Evolutionary conservation across 2,329 filamentous ascomycete species (phyloP).

Genomic region (Cladobotryum mycophilum): DNA sequence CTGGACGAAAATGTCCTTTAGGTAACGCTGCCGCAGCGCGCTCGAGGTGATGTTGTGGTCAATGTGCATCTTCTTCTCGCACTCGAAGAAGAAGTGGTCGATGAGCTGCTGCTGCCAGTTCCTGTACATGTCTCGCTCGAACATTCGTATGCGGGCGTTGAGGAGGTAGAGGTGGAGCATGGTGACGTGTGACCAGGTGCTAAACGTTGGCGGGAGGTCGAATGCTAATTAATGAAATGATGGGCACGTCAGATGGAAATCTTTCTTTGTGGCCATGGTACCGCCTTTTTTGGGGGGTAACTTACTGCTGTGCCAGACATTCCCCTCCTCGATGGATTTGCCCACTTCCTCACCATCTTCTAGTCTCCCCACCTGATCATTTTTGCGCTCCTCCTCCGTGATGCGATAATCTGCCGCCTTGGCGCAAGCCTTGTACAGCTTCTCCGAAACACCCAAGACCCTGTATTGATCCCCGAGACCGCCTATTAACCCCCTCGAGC

Average conservation of each 20-base stretch:
- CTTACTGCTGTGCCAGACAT: slow-evolving; percentile 70
- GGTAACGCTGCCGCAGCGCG: slow-evolving; percentile 55
- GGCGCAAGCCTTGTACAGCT: slow-evolving; percentile 70
- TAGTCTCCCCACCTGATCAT: slow-evolving; percentile 61
- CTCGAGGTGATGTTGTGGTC: slow-evolving; percentile 64
- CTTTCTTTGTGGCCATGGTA: slow-evolving; percentile 3
- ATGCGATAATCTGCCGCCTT: slow-evolving; percentile 71
- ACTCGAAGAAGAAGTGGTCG: slow-evolving; percentile 91
- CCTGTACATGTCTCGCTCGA: slow-evolving; percentile 62
- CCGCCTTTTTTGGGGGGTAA: slow-evolving; percentile 8
- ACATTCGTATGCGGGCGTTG: slow-evolving; percentile 72
- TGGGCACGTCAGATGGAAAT: background rate
- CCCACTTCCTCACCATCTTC: slow-evolving; percentile 79
- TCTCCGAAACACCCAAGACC: slow-evolving; percentile 72
- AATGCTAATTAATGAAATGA: slow-evolving; percentile 55
- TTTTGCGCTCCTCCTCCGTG: slow-evolving; percentile 58
- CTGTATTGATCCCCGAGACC: slow-evolving; percentile 52
- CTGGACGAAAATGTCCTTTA: slow-evolving; percentile 87
- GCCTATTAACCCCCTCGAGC: slow-evolving; percentile 26
- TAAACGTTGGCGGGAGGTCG: slow-evolving; percentile 78
- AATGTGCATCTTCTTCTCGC: slow-evolving; percentile 75
- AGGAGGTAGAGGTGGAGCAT: slow-evolving; percentile 95
- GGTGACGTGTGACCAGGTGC: slow-evolving; percentile 91
- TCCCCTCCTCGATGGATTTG: slow-evolving; percentile 22
- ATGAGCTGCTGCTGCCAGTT: slow-evolving; percentile 85